Percentiles rank a stretch among this genome's conserved stretches.
Conservation (phyloP, 2,329 filamentous ascomycete species). For the Hypoxylon sp. region DNA sequence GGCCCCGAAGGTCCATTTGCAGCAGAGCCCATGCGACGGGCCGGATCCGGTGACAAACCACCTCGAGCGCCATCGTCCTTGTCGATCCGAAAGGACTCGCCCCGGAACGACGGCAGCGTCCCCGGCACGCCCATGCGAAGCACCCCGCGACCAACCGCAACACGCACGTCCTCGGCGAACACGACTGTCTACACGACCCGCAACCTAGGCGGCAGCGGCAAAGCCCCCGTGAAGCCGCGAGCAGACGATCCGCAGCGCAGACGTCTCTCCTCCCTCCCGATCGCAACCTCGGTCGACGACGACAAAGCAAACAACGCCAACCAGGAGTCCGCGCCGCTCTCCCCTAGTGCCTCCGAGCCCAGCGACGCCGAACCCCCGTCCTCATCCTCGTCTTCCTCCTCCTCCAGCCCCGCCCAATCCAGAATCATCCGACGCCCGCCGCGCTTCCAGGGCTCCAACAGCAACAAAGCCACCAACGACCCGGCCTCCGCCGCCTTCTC, state of each 20-base stretch:
- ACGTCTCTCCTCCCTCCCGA: constrained; percentile 57
- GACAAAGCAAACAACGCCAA: constrained; percentile 50
- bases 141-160: constrained; percentile 55
- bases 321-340: constrained; percentile 54
- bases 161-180: constrained; percentile 59
- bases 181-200: constrained; percentile 50
- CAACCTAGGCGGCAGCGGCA: constrained; percentile 48
- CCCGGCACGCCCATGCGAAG: constrained; percentile 55
- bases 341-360: constrained; percentile 49
- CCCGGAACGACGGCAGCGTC: constrained; percentile 56
- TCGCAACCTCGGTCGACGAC: constrained; percentile 46
- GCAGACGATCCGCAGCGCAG: constrained; percentile 48
- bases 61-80: constrained; percentile 61
- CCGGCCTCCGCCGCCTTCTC: constrained; percentile 45
- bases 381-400: constrained; percentile 47
- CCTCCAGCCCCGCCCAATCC: constrained; percentile 63
- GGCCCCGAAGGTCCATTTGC: constrained; percentile 54
- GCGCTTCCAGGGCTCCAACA: constrained; percentile 56
- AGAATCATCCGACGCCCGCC: constrained; percentile 68
- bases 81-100: constrained; percentile 66
- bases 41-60: constrained; percentile 56
- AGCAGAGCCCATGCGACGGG: constrained; percentile 61
- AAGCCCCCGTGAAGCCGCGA: constrained; percentile 44
- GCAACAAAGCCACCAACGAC: too few relatives aligned
- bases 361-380: too few relatives aligned